Conservation (phyloP, 1,139 yeast genomes). For the Zygosaccharomyces sapae region DNA sequence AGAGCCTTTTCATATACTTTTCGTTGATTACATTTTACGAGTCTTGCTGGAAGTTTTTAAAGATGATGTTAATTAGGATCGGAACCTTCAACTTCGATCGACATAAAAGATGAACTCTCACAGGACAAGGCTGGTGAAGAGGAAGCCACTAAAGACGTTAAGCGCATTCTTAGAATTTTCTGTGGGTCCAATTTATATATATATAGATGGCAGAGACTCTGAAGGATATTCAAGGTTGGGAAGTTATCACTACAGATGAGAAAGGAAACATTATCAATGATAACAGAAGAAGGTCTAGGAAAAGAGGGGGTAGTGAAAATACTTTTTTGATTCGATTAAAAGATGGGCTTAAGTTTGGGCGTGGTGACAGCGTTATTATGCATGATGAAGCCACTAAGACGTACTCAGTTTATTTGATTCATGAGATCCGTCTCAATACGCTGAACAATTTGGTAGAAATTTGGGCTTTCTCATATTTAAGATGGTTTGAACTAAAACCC, state of each 20-base stretch:
- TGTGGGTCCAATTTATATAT: background rate
- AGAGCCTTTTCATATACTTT: background rate
- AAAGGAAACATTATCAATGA: constrained; percentile 27
- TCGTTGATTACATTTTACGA: background rate
- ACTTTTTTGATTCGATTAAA: constrained; percentile 18
- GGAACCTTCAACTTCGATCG: background rate
- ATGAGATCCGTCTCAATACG: constrained; percentile 33
- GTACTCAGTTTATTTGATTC: constrained; percentile 27
- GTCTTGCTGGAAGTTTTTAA: background rate
- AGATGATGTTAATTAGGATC: background rate
- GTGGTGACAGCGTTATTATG: constrained; percentile 30
- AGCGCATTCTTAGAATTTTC: no score
- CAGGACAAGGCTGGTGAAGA: background rate
- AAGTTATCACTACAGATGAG: constrained; percentile 29
- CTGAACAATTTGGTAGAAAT: constrained; percentile 30
- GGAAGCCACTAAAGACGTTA: background rate
- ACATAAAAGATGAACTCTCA: background rate
- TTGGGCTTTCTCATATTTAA: constrained; percentile 30
- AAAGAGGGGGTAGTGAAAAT: constrained; percentile 18
- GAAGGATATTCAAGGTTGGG: constrained; percentile 32
- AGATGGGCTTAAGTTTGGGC: constrained; percentile 24
- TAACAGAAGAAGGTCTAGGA: constrained; percentile 23
- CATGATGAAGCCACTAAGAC: constrained; percentile 20
- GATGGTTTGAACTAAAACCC: constrained; percentile 30
- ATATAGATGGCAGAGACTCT: constrained; percentile 25